Base-by-base conservation (phyloP, 805 yeast species). In the Lipomyces sp. region DNA sequence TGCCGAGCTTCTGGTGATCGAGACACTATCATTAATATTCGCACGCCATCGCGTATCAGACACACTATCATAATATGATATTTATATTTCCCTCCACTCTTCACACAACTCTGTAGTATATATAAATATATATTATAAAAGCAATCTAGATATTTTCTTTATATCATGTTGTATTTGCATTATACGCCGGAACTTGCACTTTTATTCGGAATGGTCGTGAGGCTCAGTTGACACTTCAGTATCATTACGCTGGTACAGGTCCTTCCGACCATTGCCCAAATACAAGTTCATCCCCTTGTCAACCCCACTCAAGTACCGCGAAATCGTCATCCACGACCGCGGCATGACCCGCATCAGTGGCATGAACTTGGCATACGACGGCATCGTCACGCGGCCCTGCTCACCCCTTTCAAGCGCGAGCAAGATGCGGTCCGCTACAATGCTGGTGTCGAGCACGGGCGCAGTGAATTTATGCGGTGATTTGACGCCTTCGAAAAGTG, bases 391-490 rank as follows among this genome's bases (percentile, higher is more conserved):
- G 62, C 88, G 90, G 2, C 93, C 92, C 57, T 88, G 77, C 65
- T 83, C 80, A 5, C 94, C 95, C 59, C 83, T 74, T 59, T 82
- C 83, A 37, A 91, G 78, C 0, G 92, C 86, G 3, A 77, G 74
- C 30, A 87, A 78, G 3, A 93, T 83, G 45, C 80, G 80, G 2
- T 74, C 74, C 0, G 97, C 96, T 18, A 92, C 89, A 68, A 81
- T 81, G 15, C 74, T 74, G 0, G 96, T 92, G 29, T 88, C 88
- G 48, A 92, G 79, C 66, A 89, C 91, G 0, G 97, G 98, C 0
- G 98, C 97, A 5, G 92, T 75, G 3, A 88, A 67, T 1, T 82
- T 78, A 18, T 90, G 87, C 0, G 97, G 97, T 0, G 97, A 88
- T 37, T 77, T 69, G 4, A 93, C 90, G 1, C 87, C 87, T 15